Base-by-base conservation (phyloP, 108 stramenopile genomes). In the Cyclostephanos tholiformis region DNA sequence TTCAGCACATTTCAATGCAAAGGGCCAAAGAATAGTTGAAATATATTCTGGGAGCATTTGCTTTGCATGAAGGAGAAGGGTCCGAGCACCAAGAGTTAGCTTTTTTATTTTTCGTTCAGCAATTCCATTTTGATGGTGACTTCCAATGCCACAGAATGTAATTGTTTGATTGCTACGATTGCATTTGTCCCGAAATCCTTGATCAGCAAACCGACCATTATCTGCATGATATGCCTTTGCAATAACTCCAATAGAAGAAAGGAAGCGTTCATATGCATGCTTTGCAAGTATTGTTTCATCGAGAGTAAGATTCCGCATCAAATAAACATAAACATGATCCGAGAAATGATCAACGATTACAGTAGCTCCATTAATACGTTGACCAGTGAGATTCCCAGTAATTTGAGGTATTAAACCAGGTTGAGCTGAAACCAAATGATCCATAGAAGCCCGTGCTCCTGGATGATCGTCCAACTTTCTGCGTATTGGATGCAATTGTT, bases 331-430 rank as follows among this genome's bases (percentile, higher is more conserved):
- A 6, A 36, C 32, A 39, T 12, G 50, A 63, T 72, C 61, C n/a
- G 58, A 62, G 3, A 69, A 75, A 61, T 83, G 76, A 59, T 88
- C 85, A 8, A 69, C 56, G 43, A 88, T 79, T 2, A 86, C 61
- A 0, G 88, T 74, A 2, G 82, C 86, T 11, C 84, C 83, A 17
- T 46, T 57, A 0, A 82, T 58, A 16, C 85, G 61, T 46, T 36
- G 44, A 52, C 6, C 0, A n/a, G n/a, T n/a, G n/a, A n/a, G n/a
- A n/a, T n/a, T n/a, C n/a, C n/a, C n/a, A n/a, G n/a, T n/a, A n/a
- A n/a, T n/a, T n/a, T n/a, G n/a, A n/a, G n/a, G n/a, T n/a, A n/a
- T n/a, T n/a, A n/a, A n/a, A n/a, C n/a, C n/a, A n/a, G n/a, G n/a
- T n/a, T n/a, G n/a, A n/a, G n/a, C n/a, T n/a, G n/a, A n/a, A n/a